Evolutionary conservation across 2,329 filamentous ascomycete genomes (phyloP).

Genomic region (Diaporthe nobilis): DNA sequence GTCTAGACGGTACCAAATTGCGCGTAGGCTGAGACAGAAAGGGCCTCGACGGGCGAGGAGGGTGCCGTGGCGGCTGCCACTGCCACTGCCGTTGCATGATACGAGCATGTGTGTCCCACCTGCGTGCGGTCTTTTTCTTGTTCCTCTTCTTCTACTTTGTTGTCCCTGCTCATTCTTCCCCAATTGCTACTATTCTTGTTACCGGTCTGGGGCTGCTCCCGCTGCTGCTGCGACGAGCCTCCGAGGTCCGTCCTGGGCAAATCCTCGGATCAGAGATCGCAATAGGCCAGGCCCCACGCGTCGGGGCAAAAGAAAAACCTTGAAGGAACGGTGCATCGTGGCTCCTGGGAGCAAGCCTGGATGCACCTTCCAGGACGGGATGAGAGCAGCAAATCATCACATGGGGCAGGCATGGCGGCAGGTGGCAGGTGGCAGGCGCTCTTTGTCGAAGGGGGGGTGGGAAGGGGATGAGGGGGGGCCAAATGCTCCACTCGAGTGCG

Average conservation of each 20-base stretch:
- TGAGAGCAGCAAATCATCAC: slow-evolving; percentile 20
- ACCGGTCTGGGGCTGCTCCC: not conserved
- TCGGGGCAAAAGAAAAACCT: slow-evolving; percentile 30
- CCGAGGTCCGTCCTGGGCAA: slow-evolving; percentile 23
- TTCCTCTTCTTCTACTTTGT: not conserved
- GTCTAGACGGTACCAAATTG: not conserved
- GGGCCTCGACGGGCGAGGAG: not conserved
- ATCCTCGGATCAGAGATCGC: slow-evolving; percentile 16
- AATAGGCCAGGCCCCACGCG: slow-evolving; percentile 14
- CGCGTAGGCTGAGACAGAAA: slow-evolving; percentile 23
- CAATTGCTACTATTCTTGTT: slow-evolving; percentile 6
- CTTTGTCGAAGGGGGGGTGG: slow-evolving; percentile 6
- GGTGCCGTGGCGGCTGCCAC: not conserved
- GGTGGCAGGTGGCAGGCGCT: slow-evolving; percentile 29
- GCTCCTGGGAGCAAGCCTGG: slow-evolving; percentile 26
- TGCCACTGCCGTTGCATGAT: slow-evolving; percentile 28
- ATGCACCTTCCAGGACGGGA: slow-evolving; percentile 28
- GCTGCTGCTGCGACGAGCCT: slow-evolving; percentile 7
- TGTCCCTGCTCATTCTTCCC: not conserved
- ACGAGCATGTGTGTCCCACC: slow-evolving; percentile 31
- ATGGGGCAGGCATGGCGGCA: slow-evolving; percentile 31
- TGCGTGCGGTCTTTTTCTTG: not conserved
- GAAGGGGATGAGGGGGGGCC: not conserved
- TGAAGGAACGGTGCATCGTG: slow-evolving; percentile 27
- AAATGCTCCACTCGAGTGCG: slow-evolving; percentile 20